Evolutionary conservation across 192 early-diverging fungal species (phyloP).

Genomic region (Diversispora eburnea): DNA sequence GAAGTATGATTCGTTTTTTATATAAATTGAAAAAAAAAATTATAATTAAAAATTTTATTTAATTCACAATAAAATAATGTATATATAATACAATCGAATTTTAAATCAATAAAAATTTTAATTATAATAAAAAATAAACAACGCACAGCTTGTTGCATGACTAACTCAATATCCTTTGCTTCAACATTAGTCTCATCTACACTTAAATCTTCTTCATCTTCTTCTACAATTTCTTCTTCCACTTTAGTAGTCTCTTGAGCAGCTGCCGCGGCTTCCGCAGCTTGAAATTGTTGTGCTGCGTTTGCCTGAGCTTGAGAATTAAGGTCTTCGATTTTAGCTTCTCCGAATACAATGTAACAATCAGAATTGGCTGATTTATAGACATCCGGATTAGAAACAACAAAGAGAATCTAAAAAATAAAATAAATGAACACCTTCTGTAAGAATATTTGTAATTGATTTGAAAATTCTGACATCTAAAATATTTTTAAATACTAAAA

Average conservation of each 20-base stretch:
- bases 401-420: constrained; percentile 65
- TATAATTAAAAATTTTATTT: too few species aligned
- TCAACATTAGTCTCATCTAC: constrained; percentile 84
- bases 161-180: constrained; percentile 90
- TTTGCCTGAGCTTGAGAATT: constrained; percentile 69
- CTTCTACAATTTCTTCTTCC: constrained; percentile 41
- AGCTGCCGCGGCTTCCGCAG: constrained; percentile 38
- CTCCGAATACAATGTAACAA: constrained; percentile 96
- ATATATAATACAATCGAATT: background rate
- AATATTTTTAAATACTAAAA: too few species aligned
- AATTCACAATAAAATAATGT: background rate
- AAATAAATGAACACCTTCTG: background rate
- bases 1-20: too few species aligned
- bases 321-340: constrained; percentile 85
- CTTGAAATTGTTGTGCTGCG: constrained; percentile 51
- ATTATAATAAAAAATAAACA: background rate
- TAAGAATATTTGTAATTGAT: background rate
- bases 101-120: background rate
- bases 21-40: background rate
- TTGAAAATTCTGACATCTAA: background rate
- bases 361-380: constrained; percentile 86
- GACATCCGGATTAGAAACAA: constrained; percentile 87
- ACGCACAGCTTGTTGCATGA: constrained; percentile 78
- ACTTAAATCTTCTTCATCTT: constrained; percentile 66
- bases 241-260: constrained; percentile 45